Evolutionary conservation across 805 yeast species (phyloP), one percentile per base, ranked within the genome.

Genomic region (Kazachstania viticola): DNA sequence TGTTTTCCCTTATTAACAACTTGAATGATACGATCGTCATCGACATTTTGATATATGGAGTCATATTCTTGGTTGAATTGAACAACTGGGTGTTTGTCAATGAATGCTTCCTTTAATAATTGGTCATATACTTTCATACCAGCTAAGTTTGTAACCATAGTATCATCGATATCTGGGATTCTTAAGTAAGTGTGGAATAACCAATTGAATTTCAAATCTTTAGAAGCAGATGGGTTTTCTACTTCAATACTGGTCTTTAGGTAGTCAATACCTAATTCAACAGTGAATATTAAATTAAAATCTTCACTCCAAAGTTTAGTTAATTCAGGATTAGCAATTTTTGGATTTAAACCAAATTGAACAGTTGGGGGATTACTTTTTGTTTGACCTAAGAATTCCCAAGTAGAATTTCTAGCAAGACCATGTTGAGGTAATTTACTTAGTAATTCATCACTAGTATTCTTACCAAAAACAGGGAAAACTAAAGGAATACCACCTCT

Each of bases 401-500:
- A 91, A 3, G 67, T 61, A 11, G 88, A 76, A 56, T 73, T 79
- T 57, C 98, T 70, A 14, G 95, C 98, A 61, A 91, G 81, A 2
- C 98, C 98, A 54, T 91, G 98, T 61, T 91, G 97, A 14, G 96
- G 96, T 41, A 91, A 69, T 22, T 68, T 55, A 31, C 63, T 65
- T 25, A 85, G 72, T 23, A 62, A 60, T 3, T 81, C 80, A 34
- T 62, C 67, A 6, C 69, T 65, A 21, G 66, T 64, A 41, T 75
- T 56, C 43, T 74, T 85, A 37, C 98, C 97, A 48, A 81, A 81
- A 2, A 79, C 82, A 2, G 98, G 98, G 68, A 91, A 91, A 7
- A 88, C 97, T 16, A 91, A 63, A 9, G 98, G 98, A 32, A 91
- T 82, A 31, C 98, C 98, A 42, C 98, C 98, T 55, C 98, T 73